Base-by-base conservation (phyloP, 352 stramenopile genomes). In the Peronospora belbahrii region DNA sequence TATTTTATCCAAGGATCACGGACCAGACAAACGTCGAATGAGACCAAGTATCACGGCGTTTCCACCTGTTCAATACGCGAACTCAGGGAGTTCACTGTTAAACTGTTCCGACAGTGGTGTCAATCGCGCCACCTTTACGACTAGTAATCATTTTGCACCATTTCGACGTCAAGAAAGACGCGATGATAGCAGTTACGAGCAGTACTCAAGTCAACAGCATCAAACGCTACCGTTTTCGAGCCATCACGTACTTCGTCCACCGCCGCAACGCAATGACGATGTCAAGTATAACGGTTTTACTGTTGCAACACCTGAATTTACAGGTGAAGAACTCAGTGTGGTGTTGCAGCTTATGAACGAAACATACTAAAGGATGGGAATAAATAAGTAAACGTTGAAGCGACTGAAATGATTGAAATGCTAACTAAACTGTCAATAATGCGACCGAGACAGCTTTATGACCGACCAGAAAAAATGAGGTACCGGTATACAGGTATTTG, bases 271-370 rank as follows among this genome's bases (percentile, higher is more conserved):
- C 42, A 56, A 62, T 6, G 62, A 80, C 6, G 56, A 59, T 22
- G 20, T 19, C 39, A 84, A 85, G 58, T 73, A 65, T 37, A 51
- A 56, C 15, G 57, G 56, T 37, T 84, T 83, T 42, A 35, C 66
- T 18, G 65, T 65, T 9, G 74, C 77, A 3, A 72, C 70, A 8
- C 65, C 76, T 13, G 77, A 88, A 48, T 83, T 88, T 38, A 86
- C 74, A 10, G 74, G 74, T 14, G 77, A 86, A 57, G 77, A 88
- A 48, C 72, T 88, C 6, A 88, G 60, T 36, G 77, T 81, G 23
- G 77, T 88, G 47, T 35, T 88, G 40, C 74, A 88, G 41, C 70
- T 88, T 42, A 88, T 88, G 77, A 86, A 88, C 52, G 75, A 85
- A 32, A 66, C 52, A 11, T 57, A 74, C 39, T 87, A 70, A 62